phyloP scores from a whole-genome alignment of 2,329 filamentous ascomycete species.

The Decorospora gaudefroyi region DNA sequence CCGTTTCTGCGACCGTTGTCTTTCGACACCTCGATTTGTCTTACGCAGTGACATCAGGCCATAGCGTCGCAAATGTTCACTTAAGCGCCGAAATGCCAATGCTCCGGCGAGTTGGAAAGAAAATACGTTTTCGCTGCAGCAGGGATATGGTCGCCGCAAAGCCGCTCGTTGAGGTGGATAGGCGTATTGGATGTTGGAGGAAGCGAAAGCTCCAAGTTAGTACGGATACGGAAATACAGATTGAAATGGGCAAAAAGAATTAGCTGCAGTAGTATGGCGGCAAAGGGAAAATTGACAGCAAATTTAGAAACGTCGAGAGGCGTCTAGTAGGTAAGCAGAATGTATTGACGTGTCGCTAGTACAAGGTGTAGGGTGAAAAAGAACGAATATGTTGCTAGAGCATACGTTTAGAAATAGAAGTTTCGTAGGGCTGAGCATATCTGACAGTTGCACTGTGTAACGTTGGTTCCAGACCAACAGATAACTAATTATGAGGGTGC shows the following conservation, averaged over 20 bases:
- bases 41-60: conserved; percentile 10
- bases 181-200: conserved; percentile 7
- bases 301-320: no score
- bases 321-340: no score
- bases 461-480: background rate
- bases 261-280: conserved; percentile 15
- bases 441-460: background rate
- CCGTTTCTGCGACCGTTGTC: conserved; percentile 16
- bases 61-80: conserved; percentile 8
- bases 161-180: background rate
- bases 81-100: conserved; percentile 11
- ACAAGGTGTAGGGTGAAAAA: background rate
- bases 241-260: background rate
- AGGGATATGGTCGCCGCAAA: conserved; percentile 6
- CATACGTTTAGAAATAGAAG: conserved; percentile 5
- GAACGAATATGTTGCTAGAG: conserved; percentile 1
- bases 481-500: conserved; percentile 13
- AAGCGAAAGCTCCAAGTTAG: conserved; percentile 1
- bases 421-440: conserved; percentile 6
- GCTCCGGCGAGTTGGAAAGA: conserved; percentile 11
- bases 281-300: conserved; percentile 4
- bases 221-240: background rate
- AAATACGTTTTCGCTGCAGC: conserved; percentile 14
- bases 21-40: conserved; percentile 17
- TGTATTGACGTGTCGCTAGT: no score